These are phyloP conservation scores for Hypoxylon sp. DNA, from an alignment of 2,329 filamentous ascomycete genomes.

Conservation along the genomic window DNA sequence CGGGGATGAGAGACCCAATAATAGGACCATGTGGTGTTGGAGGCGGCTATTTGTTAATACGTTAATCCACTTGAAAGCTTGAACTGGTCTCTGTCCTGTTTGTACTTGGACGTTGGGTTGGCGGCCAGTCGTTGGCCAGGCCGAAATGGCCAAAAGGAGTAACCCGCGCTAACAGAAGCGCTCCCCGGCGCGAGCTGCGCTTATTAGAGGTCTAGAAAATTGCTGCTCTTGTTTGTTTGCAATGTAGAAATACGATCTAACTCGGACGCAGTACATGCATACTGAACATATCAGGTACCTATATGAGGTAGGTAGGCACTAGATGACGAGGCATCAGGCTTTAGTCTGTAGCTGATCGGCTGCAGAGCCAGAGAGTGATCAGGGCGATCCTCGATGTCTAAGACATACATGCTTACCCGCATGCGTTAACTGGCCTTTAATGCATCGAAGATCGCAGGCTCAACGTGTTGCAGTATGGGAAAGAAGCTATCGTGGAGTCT, in stretches of 20 bases:
- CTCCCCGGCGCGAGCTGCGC: conserved; percentile 39
- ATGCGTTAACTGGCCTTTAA: conserved; percentile 28
- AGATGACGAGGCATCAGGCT: conserved; percentile 18
- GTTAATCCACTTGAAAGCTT: conserved; percentile 37
- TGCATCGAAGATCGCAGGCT: conserved; percentile 23
- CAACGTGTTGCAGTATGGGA: conserved; percentile 15
- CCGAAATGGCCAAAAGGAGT: conserved; percentile 29
- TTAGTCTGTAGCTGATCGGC: conserved; percentile 26
- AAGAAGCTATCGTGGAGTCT: conserved; percentile 13
- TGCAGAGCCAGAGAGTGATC: conserved; percentile 21
- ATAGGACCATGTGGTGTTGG: conserved; percentile 19
- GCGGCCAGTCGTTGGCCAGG: conserved; percentile 27
- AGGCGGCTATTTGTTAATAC: conserved; percentile 36
- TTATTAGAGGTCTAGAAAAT: conserved; percentile 43
- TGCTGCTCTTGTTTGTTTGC: conserved; percentile 22
- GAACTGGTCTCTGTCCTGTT: conserved; percentile 24
- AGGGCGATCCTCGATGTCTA: conserved; percentile 45
- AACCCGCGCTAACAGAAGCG: conserved; percentile 43
- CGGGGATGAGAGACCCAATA: conserved; percentile 29
- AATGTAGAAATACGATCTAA: conserved; percentile 11
- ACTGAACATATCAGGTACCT: not conserved
- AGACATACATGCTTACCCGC: conserved; percentile 46
- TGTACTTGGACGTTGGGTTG: conserved; percentile 17
- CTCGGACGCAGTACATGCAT: conserved; percentile 1
- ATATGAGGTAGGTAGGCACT: not conserved